Percentiles rank a stretch among this genome's conserved stretches.
These are phyloP conservation scores for Penicillium flavigenum DNA, from an alignment of 495 filamentous ascomycete genomes.

Conservation along the genomic window DNA sequence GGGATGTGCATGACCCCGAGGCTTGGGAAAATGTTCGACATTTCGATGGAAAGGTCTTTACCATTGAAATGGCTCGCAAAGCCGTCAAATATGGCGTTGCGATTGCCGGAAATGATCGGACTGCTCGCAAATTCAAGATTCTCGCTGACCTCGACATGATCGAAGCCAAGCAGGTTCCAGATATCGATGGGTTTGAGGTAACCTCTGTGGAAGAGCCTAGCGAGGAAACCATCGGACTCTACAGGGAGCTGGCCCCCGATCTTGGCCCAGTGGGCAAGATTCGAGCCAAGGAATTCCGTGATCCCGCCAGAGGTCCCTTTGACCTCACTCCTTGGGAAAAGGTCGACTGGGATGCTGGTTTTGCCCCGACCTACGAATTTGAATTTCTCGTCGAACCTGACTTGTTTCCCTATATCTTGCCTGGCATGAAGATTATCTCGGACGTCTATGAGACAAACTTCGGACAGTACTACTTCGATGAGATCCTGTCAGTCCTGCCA, in stretches of 20 bases:
- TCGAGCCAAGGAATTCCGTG: slow-evolving; percentile 41
- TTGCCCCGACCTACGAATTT: slow-evolving; percentile 38
- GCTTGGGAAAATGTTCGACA: slow-evolving; percentile 15
- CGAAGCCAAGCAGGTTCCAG: slow-evolving; percentile 36
- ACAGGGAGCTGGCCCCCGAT: slow-evolving; percentile 37
- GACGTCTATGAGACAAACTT: slow-evolving; percentile 61
- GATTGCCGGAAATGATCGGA: slow-evolving; percentile 41
- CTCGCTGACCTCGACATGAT: slow-evolving; percentile 27
- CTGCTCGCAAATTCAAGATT: slow-evolving; percentile 38
- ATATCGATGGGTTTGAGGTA: slow-evolving; percentile 58
- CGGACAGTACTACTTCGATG: slow-evolving; percentile 61
- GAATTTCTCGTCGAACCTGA: slow-evolving; percentile 69
- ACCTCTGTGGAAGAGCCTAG: slow-evolving; percentile 43
- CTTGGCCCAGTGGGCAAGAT: slow-evolving; percentile 47
- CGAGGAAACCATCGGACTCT: slow-evolving; percentile 42
- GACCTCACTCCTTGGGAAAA: slow-evolving; percentile 48
- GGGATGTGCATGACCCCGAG: slow-evolving; percentile 27
- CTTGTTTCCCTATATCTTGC: slow-evolving; percentile 58
- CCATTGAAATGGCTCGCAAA: slow-evolving; percentile 40
- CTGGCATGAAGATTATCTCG: slow-evolving; percentile 75
- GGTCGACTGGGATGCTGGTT: slow-evolving; percentile 26
- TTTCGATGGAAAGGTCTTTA: slow-evolving; percentile 23
- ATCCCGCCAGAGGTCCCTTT: slow-evolving; percentile 37
- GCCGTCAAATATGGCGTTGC: slow-evolving; percentile 39
- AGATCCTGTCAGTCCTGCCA: slow-evolving; percentile 52